Conservation (phyloP, 2,329 filamentous ascomycete species). For the Aspergillus neoniger region DNA sequence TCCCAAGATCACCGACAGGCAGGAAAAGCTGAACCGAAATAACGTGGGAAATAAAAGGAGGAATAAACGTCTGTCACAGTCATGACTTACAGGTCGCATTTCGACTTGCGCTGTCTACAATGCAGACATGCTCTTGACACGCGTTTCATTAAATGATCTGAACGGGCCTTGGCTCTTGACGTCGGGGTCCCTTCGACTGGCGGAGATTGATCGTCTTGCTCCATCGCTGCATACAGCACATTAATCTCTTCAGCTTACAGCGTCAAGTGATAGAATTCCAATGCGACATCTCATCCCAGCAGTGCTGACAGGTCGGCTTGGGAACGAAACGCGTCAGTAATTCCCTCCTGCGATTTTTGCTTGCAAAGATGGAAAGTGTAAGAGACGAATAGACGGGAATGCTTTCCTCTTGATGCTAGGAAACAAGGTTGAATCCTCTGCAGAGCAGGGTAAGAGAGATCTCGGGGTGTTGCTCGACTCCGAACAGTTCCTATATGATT, state of each 20-base stretch:
- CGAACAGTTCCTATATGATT: background rate
- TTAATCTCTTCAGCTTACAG: background rate
- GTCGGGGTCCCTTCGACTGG: slow-evolving; percentile 14
- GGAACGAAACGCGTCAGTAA: background rate
- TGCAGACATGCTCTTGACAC: slow-evolving; percentile 52
- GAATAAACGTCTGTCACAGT: background rate
- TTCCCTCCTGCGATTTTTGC: background rate
- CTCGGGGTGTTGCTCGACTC: background rate
- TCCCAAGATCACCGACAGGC: background rate
- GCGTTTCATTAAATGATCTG: slow-evolving; percentile 44
- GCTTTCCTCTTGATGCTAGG: background rate
- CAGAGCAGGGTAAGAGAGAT: background rate
- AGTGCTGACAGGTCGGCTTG: background rate
- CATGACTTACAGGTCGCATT: slow-evolving; percentile 53
- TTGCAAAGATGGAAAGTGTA: background rate
- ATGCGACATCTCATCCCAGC: background rate
- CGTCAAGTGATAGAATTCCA: background rate
- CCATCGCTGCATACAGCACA: slow-evolving; percentile 11
- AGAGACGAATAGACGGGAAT: background rate
- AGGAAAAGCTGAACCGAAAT: background rate
- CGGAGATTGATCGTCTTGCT: slow-evolving; percentile 22
- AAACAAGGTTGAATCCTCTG: background rate
- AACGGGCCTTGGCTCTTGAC: slow-evolving; percentile 24
- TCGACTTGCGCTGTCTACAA: slow-evolving; percentile 53
- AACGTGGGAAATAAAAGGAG: background rate